Evolutionary conservation across 371 early-diverging fungal species (phyloP), one percentile per base, ranked within the genome.

Genomic region (Mortierella sp.): DNA sequence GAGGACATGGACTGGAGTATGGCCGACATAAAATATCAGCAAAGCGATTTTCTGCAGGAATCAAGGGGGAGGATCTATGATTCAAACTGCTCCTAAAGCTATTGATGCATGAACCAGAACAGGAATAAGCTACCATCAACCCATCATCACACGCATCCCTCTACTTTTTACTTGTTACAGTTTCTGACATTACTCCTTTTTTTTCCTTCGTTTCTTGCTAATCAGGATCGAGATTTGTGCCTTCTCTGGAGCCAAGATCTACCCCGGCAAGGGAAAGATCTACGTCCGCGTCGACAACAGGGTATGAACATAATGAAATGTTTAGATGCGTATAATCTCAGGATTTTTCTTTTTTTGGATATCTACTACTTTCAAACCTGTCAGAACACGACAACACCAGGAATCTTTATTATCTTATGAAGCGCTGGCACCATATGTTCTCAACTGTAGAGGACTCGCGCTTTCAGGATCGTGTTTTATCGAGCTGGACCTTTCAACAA

Each of bases 191-290:
- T 60, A 11, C 32, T 60, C 55, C 19, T 32, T 62, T 32, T 62
- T 45, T 32, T 62, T 47, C 16, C 16, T 33, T 60, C 28, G 3
- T 52, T 21, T 65, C n/a, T 47, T 62, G 13, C 38, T 63, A 58
- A 67, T 67, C 88, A 95, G 94, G 93, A 90, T 94, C 85, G 96
- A 96, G 90, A 89, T 93, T 86, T 98, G 98, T 91, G 92, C 95
- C 84, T 97, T 97, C 91, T 96, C 97, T 82, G 97, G 97, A 81
- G 93, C 94, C 92, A 97, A 97, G 94, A 98, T 98, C 94, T 97
- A 98, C 93, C 99, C 99, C 77, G 96, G 96, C 86, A 96, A 96
- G 89, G 99, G 99, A 63, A 96, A 93, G 91, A 87, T 94, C 69
- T 98, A 89, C 85, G 94, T 98, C 86, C 95, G 96, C 74, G 79